These are phyloP conservation scores for Cryptococcus neoformans DNA, from an alignment of 1,284 basidiomycete species.

Conservation along the genomic window DNA sequence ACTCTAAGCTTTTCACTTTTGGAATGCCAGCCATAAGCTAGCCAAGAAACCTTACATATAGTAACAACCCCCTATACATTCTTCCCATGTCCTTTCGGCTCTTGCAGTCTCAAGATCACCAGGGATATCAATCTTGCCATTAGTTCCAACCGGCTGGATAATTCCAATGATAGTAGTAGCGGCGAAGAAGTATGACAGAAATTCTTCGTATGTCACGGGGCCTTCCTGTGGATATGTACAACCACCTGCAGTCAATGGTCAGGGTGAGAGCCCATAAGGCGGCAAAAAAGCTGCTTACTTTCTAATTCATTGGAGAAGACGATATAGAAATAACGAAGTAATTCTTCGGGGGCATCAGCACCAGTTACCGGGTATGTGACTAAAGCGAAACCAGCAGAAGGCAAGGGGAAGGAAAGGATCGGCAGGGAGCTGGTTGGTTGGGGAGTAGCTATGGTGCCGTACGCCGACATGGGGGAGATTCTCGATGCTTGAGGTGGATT, in stretches of 20 bases:
- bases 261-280: background rate
- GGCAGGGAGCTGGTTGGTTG: slow-evolving; percentile 40
- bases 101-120: slow-evolving; percentile 28
- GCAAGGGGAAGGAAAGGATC: slow-evolving; percentile 39
- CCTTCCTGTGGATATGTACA: slow-evolving; percentile 78
- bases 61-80: slow-evolving; percentile 73
- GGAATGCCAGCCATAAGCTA: background rate
- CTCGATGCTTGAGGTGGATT: no score
- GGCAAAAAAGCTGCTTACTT: slow-evolving; percentile 36
- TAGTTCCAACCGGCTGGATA: slow-evolving; percentile 33
- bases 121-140: slow-evolving; percentile 12
- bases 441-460: slow-evolving; percentile 51
- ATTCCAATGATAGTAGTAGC: slow-evolving; percentile 73
- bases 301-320: slow-evolving; percentile 68
- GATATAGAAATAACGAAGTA: slow-evolving; percentile 61
- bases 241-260: slow-evolving; percentile 50
- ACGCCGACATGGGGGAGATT: slow-evolving; percentile 41
- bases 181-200: slow-evolving; percentile 67
- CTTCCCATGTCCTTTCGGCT: slow-evolving; percentile 58
- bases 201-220: slow-evolving; percentile 57
- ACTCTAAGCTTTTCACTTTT: background rate
- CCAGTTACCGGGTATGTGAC: slow-evolving; percentile 65
- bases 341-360: slow-evolving; percentile 53
- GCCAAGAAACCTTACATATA: slow-evolving; percentile 57
- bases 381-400: slow-evolving; percentile 32